Base-by-base conservation (phyloP, 768 basidiomycete genomes). In the Lactarius trivialis region DNA sequence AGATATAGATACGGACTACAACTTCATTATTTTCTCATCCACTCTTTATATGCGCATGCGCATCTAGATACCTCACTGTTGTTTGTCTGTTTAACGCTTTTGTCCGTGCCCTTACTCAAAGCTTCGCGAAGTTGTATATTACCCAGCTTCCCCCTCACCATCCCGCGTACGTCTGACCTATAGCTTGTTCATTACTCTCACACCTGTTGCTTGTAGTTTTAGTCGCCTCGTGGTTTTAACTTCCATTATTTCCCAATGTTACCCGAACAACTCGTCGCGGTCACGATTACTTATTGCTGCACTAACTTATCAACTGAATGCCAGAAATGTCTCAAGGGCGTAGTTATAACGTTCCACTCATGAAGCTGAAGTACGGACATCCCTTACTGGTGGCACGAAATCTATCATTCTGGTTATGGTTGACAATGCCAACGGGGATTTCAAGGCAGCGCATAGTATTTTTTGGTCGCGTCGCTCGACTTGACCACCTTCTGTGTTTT, bases 21-120 rank as follows among this genome's bases (percentile, higher is more conserved):
- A 50, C 26, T 49, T 21, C 36, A 21, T 32, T 36, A 36, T 33
- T 54, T 54, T 36, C 4, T 36, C 55, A 30, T 17, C 52, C 49
- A 53, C 34, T 58, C 45, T 36, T 59, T 59, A 59, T 63, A 63
- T 59, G 62, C 62, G 62, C 58, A 49, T 63, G 62, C 58, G 53
- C 62, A 63, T 63, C 62, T 63, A 63, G 37, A 51, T 55, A 64
- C 32, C 32, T 32, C 26, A 28, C 24, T 52, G 45, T 41, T 50
- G 62, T 55, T 45, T 56, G 58, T 64, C 52, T 36, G 33, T 54
- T 39, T 48, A 36, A 33, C 19, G 52, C 14, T 41, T 34, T 56
- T 39, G 33, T 57, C 52, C 9, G 48, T 54, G 48, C 36, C 19
- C 21, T 55, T 55, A 55, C 45, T 50, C n/a, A 49, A 63, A 50